A percentile compares a stretch with the other conserved stretches of the same genome.
phyloP scores from a whole-genome alignment of 1,284 basidiomycete species.

The Mycena sp. region DNA sequence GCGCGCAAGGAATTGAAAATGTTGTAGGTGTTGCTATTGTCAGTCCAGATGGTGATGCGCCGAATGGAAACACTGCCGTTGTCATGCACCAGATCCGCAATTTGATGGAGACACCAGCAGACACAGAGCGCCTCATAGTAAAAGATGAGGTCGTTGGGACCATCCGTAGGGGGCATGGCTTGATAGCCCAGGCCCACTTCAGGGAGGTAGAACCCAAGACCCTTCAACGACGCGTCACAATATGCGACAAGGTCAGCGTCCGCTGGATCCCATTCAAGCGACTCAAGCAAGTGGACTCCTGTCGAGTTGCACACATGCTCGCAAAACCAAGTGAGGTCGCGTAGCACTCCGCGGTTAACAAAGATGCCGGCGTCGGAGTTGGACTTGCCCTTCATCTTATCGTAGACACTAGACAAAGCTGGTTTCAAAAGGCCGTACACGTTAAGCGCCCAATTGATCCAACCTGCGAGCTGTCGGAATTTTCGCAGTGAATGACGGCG shows the following conservation, averaged over 20 bases:
- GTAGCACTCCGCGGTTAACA: background rate
- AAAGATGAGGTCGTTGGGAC: slow-evolving; percentile 3
- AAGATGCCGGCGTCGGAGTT: background rate
- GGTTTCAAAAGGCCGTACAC: slow-evolving; percentile 42
- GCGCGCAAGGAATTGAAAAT: slow-evolving; percentile 45
- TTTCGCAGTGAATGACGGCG: too few species aligned
- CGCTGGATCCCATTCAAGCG: slow-evolving; percentile 17
- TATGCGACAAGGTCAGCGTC: slow-evolving; percentile 29
- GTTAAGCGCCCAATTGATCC: slow-evolving; percentile 46
- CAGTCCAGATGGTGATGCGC: slow-evolving; percentile 39
- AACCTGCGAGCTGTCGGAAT: too few species aligned
- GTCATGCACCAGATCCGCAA: background rate
- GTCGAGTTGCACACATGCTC: slow-evolving; percentile 40
- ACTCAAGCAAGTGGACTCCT: slow-evolving; percentile 30
- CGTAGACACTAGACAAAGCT: slow-evolving; percentile 29
- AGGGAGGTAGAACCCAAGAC: slow-evolving; percentile 29
- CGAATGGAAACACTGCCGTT: background rate
- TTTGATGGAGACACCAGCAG: background rate
- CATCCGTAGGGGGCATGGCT: background rate
- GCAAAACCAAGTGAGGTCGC: slow-evolving; percentile 26
- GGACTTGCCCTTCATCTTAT: slow-evolving; percentile 15
- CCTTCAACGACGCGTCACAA: slow-evolving; percentile 32
- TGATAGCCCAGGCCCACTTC: background rate
- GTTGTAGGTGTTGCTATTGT: slow-evolving; percentile 45
- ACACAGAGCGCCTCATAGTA: slow-evolving; percentile 21